phyloP scores from a whole-genome alignment of 2,329 filamentous ascomycete species.

The Epichloe bromicola region DNA sequence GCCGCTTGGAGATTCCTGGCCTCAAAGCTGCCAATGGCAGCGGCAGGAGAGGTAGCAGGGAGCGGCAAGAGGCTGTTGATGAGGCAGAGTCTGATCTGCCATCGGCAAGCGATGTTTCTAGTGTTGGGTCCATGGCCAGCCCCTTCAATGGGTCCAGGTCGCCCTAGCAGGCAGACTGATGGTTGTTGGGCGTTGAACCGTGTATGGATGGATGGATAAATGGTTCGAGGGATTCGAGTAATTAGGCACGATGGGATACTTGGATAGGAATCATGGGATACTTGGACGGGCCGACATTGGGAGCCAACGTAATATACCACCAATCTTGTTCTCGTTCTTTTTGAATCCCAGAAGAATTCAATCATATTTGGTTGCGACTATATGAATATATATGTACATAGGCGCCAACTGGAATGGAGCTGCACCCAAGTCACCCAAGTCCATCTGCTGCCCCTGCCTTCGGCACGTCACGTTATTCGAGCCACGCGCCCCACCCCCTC shows the following conservation, averaged over 20 bases:
- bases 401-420: no score
- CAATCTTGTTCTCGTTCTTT: no score
- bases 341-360: no score
- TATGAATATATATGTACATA: no score
- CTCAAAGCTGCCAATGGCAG: conserved; percentile 18
- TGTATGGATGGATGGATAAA: neutral
- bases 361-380: no score
- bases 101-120: conserved; percentile 24
- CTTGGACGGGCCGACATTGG: no score
- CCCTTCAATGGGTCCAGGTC: conserved; percentile 8
- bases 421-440: no score
- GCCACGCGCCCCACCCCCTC: no score
- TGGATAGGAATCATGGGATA: no score
- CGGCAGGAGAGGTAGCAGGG: conserved; percentile 15
- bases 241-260: no score
- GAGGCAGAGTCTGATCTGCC: conserved; percentile 23
- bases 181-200: neutral
- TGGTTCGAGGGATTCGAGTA: neutral
- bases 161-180: neutral
- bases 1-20: conserved; percentile 20
- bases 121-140: conserved; percentile 22
- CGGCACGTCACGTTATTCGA: conserved; percentile 7
- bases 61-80: conserved; percentile 16
- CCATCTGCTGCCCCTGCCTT: neutral
- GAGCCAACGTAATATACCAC: no score